Evolutionary conservation across 345 rosid genomes (phyloP), one percentile per base, ranked within the genome.

Genomic region (Toxicodendron radicans): DNA sequence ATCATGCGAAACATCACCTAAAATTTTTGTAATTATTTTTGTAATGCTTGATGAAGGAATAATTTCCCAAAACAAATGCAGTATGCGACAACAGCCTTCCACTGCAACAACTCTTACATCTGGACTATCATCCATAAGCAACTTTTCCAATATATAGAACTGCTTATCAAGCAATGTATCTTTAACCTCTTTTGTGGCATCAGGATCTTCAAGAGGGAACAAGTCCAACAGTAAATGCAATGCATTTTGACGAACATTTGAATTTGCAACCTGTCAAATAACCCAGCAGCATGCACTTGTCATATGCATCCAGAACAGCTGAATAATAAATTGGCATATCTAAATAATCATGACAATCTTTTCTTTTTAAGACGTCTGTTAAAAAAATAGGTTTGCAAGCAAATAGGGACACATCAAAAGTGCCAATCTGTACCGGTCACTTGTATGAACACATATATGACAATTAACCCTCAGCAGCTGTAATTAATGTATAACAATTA

Each of bases 151-250:
- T 80, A 95, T 81, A 78, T 86, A 93, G 87, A 91, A 93, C 84
- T 95, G 97, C 70, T 83, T 95, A 65, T 90, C 94, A 58, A 90
- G 91, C 68, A 92, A 74, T 5, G 86, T 77, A 84, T 95, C 98
- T 78, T 95, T 93, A 33, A 71, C 93, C 83, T 93, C 99, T 80
- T 93, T 95, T 24, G 91, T 90, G 70, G 93, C 80, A 79, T 90
- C 95, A 27, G 99, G 99, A 84, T 95, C 93, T 81, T 95, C 98
- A 77, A 95, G 85, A 14, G 99, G 99, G 73, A 92, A 92, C 71
- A 95, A 71, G 62, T 95, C 98, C 77, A 95, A 75, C 80, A 95
- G 92, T 71, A 95, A 83, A 88, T 91, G 91, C 83, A 95, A 76
- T 5, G 99, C 90, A 79, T 95, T 93, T 49, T 86, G 90, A 64